phyloP scores from a whole-genome alignment of 1,284 basidiomycete genomes.

The Sporisorium iseilematis-ciliati region DNA sequence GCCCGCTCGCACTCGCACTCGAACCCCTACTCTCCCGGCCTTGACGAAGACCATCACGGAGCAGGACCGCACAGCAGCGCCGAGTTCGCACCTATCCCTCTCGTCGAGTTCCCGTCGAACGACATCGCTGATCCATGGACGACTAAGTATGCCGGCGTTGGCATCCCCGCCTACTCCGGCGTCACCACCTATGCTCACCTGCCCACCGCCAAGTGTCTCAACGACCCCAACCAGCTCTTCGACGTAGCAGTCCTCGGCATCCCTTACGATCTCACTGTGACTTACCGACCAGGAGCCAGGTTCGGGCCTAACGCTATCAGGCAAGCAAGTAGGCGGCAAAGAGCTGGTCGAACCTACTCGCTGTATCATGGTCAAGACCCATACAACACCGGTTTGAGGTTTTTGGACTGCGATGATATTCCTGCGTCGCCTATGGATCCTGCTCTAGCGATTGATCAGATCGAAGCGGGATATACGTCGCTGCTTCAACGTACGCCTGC shows the following conservation, averaged over 20 bases:
- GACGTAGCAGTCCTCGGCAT: slow-evolving; percentile 58
- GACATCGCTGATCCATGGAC: slow-evolving; percentile 46
- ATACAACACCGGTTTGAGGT: slow-evolving; percentile 41
- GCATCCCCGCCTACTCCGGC: slow-evolving; percentile 37
- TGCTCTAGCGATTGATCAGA: slow-evolving; percentile 52
- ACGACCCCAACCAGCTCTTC: slow-evolving; percentile 32
- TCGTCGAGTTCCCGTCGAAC: slow-evolving; percentile 47
- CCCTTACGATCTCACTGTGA: slow-evolving; percentile 52
- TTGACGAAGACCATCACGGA: slow-evolving; percentile 47
- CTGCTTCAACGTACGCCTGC: slow-evolving; percentile 34
- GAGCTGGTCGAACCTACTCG: slow-evolving; percentile 37
- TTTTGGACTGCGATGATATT: slow-evolving; percentile 57
- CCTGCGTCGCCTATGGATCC: slow-evolving; percentile 50
- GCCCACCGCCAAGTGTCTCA: slow-evolving; percentile 36
- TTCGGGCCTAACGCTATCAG: slow-evolving; percentile 55
- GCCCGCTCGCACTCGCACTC: slow-evolving; percentile 25
- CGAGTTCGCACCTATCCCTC: slow-evolving; percentile 37
- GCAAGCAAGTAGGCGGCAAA: slow-evolving; percentile 44
- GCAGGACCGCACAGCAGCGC: slow-evolving; percentile 37
- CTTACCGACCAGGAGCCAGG: slow-evolving; percentile 50
- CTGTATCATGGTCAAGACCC: slow-evolving; percentile 49
- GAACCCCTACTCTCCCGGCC: slow-evolving; percentile 29
- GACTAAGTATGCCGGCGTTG: slow-evolving; percentile 41
- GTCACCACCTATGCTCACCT: slow-evolving; percentile 56
- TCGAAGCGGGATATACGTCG: slow-evolving; percentile 46